Percentiles rank a stretch among this genome's conserved stretches.
These are phyloP conservation scores for Cryptococcus sp. DNA, from an alignment of 1,284 basidiomycete species.

Conservation along the genomic window DNA sequence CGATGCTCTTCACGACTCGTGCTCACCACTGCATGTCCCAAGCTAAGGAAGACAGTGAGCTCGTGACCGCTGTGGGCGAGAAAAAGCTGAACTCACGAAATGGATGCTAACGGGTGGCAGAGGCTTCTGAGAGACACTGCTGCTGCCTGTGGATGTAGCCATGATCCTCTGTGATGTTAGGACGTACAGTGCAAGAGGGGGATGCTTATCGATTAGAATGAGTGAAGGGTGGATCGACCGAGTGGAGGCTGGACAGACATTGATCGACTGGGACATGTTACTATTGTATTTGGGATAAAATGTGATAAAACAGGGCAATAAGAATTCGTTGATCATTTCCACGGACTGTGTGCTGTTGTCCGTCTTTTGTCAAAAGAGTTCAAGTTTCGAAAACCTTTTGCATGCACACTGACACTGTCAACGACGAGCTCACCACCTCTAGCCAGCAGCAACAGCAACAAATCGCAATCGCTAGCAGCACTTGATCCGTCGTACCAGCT, in stretches of 20 bases:
- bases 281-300: conserved; percentile 5
- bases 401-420: not conserved
- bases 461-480: too few species aligned
- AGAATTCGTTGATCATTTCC: not conserved
- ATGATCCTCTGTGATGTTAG: not conserved
- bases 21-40: conserved; percentile 51
- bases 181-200: not conserved
- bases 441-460: not conserved
- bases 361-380: not conserved
- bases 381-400: conserved; percentile 7
- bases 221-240: not conserved
- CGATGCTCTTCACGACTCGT: not conserved
- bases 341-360: not conserved
- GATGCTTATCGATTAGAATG: not conserved
- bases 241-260: not conserved
- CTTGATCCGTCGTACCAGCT: too few species aligned
- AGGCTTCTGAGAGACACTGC: conserved; percentile 13
- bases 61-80: not conserved
- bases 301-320: not conserved
- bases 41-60: conserved; percentile 30
- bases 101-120: conserved; percentile 41
- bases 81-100: conserved; percentile 34
- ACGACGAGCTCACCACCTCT: not conserved
- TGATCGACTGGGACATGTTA: not conserved
- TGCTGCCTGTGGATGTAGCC: not conserved